phyloP scores from a whole-genome alignment of 2,329 filamentous ascomycete genomes.

The Teratosphaeria zuluensis region DNA sequence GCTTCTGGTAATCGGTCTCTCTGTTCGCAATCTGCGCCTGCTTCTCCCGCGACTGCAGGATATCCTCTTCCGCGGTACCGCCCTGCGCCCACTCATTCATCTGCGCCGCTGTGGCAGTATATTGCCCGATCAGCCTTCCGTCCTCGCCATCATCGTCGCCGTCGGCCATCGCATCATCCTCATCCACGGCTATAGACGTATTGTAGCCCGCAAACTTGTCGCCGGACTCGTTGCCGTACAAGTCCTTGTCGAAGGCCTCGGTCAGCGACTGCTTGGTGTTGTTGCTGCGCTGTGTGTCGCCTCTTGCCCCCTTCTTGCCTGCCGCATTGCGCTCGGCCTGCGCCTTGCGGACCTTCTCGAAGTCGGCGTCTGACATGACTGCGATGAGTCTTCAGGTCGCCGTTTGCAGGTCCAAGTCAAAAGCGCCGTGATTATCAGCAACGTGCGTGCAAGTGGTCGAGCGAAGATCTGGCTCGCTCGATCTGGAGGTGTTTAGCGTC shows the following conservation, averaged over 20 bases:
- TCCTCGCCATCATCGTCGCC: constrained; percentile 57
- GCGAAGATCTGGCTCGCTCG: neutral
- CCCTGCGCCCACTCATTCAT: constrained; percentile 90
- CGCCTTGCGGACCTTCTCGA: constrained; percentile 76
- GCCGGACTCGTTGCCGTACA: constrained; percentile 65
- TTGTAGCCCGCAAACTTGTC: constrained; percentile 88
- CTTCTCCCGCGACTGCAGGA: constrained; percentile 75
- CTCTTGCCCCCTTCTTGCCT: constrained; percentile 67
- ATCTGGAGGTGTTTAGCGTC: neutral
- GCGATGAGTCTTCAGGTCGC: neutral
- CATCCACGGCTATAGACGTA: constrained; percentile 71
- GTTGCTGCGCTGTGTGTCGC: constrained; percentile 65
- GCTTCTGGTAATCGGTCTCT: constrained; percentile 96
- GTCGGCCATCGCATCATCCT: constrained; percentile 70
- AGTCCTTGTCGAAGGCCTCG: constrained; percentile 75
- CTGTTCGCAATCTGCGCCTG: constrained; percentile 83
- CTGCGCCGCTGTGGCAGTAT: constrained; percentile 83
- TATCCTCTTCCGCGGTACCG: constrained; percentile 86
- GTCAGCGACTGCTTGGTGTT: constrained; percentile 86
- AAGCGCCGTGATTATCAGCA: neutral
- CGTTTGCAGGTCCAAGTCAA: neutral
- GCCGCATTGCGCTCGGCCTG: constrained; percentile 81
- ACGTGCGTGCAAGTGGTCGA: neutral
- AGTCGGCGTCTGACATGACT: constrained; percentile 53
- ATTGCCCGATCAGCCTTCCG: constrained; percentile 74